Conservation (phyloP, 352 stramenopile genomes). For the Globisporangium polare region DNA sequence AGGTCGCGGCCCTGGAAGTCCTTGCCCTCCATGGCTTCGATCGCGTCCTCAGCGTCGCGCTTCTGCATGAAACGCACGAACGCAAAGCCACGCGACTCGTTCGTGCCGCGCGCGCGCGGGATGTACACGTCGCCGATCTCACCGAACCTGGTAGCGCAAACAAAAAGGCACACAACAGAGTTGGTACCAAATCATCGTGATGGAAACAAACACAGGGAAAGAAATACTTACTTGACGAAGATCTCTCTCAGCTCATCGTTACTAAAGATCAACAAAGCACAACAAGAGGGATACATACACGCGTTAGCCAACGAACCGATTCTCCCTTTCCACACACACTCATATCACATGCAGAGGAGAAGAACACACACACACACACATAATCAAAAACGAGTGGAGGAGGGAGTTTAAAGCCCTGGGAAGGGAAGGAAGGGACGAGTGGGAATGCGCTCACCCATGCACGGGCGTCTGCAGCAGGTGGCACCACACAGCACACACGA, state of each 20-base stretch:
- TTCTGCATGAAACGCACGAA: slow-evolving; percentile 90
- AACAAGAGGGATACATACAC: background rate
- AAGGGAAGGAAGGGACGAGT: background rate
- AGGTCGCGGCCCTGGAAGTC: slow-evolving; percentile 70
- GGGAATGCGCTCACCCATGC: background rate
- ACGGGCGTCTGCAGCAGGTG: background rate
- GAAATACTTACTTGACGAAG: slow-evolving; percentile 55
- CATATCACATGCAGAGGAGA: background rate
- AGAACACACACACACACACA: too few species aligned
- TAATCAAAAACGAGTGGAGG: background rate
- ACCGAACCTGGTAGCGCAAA: slow-evolving; percentile 27
- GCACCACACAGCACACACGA: background rate
- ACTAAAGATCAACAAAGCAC: slow-evolving; percentile 10
- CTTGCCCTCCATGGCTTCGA: slow-evolving; percentile 69
- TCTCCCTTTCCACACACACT: background rate
- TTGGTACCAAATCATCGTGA: background rate
- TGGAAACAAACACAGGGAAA: slow-evolving; percentile 16
- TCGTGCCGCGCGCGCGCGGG: slow-evolving; percentile 63
- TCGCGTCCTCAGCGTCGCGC: slow-evolving; percentile 85
- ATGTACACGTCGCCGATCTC: slow-evolving; percentile 86
- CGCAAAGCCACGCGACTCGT: slow-evolving; percentile 77
- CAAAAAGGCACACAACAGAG: background rate
- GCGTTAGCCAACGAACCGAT: background rate
- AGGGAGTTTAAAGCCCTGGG: background rate
- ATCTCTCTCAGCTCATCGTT: slow-evolving; percentile 57